Conservation (phyloP, 1,284 basidiomycete species). For the Amylostereum areolatum region DNA sequence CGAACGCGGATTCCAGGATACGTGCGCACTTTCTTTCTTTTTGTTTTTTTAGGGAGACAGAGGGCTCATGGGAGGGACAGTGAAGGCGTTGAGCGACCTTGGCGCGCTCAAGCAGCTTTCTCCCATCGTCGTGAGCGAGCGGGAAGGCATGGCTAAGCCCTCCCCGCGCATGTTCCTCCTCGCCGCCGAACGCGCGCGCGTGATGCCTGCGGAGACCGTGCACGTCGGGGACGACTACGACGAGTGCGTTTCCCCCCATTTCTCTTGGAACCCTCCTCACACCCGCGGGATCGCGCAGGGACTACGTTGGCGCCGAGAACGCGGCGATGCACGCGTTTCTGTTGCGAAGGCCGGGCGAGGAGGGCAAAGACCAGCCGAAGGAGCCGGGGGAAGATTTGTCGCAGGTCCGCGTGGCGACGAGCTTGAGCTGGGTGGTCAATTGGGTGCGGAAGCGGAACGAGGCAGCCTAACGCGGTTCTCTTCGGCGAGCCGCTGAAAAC, state of each 20-base stretch:
- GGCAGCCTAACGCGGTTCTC: not conserved
- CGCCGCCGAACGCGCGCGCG: conserved; percentile 24
- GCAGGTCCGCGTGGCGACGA: conserved; percentile 32
- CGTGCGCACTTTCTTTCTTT: conserved; percentile 34
- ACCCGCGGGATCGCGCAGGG: conserved; percentile 32
- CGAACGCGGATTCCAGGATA: conserved; percentile 67
- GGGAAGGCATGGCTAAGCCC: conserved; percentile 65
- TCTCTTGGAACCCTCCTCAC: not conserved
- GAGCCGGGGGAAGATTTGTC: conserved; percentile 33
- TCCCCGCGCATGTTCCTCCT: conserved; percentile 48
- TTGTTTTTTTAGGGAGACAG: not conserved
- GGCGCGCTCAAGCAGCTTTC: conserved; percentile 40
- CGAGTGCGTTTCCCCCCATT: conserved; percentile 30
- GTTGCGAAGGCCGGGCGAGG: conserved; percentile 41
- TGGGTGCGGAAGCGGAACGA: conserved; percentile 17
- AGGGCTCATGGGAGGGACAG: conserved; percentile 15
- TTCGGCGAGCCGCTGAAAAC: no score
- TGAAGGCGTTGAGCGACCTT: conserved; percentile 52
- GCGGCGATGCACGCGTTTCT: conserved; percentile 58
- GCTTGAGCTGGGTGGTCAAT: conserved; percentile 35
- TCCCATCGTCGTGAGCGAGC: conserved; percentile 58
- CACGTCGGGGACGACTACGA: conserved; percentile 71
- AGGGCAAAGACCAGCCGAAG: conserved; percentile 44
- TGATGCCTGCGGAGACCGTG: conserved; percentile 39
- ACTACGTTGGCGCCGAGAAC: conserved; percentile 57